phyloP scores from a whole-genome alignment of 2,329 filamentous ascomycete species.

The Aspergillus puulaauensis region DNA sequence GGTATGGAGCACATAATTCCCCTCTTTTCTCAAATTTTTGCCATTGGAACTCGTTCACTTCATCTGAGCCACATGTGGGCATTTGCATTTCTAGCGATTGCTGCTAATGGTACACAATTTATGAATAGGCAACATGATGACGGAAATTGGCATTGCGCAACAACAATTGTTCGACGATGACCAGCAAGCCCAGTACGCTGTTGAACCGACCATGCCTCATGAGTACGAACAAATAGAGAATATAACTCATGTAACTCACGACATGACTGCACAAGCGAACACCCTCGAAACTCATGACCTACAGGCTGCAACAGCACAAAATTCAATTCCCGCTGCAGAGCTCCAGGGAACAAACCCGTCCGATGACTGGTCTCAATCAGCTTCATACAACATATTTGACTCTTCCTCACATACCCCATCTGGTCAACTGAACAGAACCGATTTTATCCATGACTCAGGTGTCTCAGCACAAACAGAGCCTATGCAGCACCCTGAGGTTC shows the following conservation, averaged over 20 bases:
- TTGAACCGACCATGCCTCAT: background rate
- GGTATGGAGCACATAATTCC: constrained; percentile 23
- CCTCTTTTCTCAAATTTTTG: no score
- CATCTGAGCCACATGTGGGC: no score
- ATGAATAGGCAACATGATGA: constrained; percentile 32
- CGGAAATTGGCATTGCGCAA: constrained; percentile 35
- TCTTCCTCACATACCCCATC: constrained; percentile 18
- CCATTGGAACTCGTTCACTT: no score
- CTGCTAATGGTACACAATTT: background rate
- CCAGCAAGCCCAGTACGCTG: constrained; percentile 15
- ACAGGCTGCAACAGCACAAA: background rate
- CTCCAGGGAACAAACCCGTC: constrained; percentile 1
- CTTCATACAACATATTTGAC: constrained; percentile 26
- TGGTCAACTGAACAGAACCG: constrained; percentile 14
- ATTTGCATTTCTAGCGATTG: background rate
- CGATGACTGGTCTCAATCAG: constrained; percentile 11
- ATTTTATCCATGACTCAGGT: constrained; percentile 12
- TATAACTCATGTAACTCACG: background rate
- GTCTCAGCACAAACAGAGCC: constrained; percentile 7
- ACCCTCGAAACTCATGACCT: background rate
- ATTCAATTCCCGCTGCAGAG: background rate
- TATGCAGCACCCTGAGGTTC: constrained; percentile 13
- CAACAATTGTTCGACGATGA: constrained; percentile 33
- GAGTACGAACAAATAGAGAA: background rate
- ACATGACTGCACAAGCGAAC: background rate